phyloP scores from a whole-genome alignment of 2,329 filamentous ascomycete genomes.

The Harringtonia aguacate region DNA sequence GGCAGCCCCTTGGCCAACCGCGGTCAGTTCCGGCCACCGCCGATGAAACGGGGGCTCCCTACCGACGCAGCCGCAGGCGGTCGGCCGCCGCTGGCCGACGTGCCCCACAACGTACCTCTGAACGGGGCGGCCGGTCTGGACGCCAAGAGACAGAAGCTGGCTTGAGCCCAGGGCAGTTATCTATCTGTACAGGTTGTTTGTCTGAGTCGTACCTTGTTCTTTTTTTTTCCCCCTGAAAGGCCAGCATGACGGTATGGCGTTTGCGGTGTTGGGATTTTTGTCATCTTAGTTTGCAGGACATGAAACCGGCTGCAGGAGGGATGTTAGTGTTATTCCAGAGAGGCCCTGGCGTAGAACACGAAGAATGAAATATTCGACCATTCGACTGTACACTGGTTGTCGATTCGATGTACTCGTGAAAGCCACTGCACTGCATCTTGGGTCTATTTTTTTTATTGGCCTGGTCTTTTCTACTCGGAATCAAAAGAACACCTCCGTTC shows the following conservation, averaged over 20 bases:
- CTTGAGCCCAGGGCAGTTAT: not conserved
- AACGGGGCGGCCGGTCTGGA: conserved; percentile 25
- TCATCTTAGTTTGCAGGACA: too few species aligned
- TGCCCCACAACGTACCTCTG: conserved; percentile 31
- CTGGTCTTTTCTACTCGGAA: too few species aligned
- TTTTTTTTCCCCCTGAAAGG: not conserved
- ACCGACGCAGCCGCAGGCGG: conserved; percentile 10
- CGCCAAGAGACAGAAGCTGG: conserved; percentile 38
- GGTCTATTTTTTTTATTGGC: too few species aligned
- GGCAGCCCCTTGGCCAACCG: conserved; percentile 49
- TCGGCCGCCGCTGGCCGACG: conserved; percentile 38
- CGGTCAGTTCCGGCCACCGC: conserved; percentile 46
- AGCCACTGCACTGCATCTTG: too few species aligned
- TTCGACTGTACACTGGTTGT: too few species aligned
- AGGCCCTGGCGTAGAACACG: too few species aligned
- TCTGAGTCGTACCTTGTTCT: not conserved
- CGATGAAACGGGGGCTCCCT: conserved; percentile 41
- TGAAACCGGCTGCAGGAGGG: too few species aligned
- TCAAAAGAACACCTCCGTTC: not conserved
- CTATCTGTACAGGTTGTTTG: too few species aligned
- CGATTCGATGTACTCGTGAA: too few species aligned
- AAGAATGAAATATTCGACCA: too few species aligned
- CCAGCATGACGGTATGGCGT: not conserved
- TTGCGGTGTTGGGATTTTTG: not conserved
- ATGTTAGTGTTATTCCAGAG: too few species aligned